Percentiles rank a stretch among this genome's conserved stretches.
Evolutionary conservation across 2,329 filamentous ascomycete species (phyloP).

Genomic region (Capronia epimyces): DNA sequence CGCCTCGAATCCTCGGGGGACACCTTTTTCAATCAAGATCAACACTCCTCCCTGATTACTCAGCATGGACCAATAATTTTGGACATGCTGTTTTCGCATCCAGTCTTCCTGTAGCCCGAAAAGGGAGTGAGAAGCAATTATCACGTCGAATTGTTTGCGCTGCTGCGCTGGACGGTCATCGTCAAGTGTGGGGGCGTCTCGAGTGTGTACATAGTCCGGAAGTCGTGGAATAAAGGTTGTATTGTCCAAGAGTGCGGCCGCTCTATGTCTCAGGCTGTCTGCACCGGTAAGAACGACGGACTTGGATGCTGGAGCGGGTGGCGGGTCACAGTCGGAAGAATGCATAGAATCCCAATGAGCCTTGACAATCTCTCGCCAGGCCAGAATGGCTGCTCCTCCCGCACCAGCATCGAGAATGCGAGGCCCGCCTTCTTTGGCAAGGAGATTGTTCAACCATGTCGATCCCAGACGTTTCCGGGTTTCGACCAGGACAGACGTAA

Average conservation of each 20-base stretch:
- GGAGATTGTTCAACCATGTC: conserved; percentile 53
- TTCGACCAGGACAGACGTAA: conserved; percentile 54
- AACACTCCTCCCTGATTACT: conserved; percentile 80
- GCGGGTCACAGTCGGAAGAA: conserved; percentile 35
- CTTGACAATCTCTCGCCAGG: conserved; percentile 64
- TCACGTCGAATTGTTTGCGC: conserved; percentile 79
- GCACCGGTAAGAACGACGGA: conserved; percentile 77
- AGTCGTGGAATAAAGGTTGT: conserved; percentile 87
- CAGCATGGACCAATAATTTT: conserved; percentile 84
- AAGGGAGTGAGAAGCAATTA: conserved; percentile 81
- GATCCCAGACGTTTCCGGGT: conserved; percentile 56
- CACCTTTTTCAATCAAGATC: conserved; percentile 82
- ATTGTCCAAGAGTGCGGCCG: conserved; percentile 72
- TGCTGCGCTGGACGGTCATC: conserved; percentile 48
- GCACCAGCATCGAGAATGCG: conserved; percentile 58
- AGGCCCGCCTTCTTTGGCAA: conserved; percentile 53
- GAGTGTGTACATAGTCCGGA: conserved; percentile 73
- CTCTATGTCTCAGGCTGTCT: conserved; percentile 65
- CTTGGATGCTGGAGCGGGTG: conserved; percentile 57
- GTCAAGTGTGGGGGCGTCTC: conserved; percentile 54
- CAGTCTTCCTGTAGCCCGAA: conserved; percentile 71
- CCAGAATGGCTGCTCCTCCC: conserved; percentile 56
- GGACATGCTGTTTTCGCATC: conserved; percentile 68
- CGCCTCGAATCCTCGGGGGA: conserved; percentile 86
- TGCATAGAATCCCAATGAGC: conserved; percentile 74